Evolutionary conservation across 1,284 basidiomycete species (phyloP).

Genomic region (Pisolithus thermaeus): DNA sequence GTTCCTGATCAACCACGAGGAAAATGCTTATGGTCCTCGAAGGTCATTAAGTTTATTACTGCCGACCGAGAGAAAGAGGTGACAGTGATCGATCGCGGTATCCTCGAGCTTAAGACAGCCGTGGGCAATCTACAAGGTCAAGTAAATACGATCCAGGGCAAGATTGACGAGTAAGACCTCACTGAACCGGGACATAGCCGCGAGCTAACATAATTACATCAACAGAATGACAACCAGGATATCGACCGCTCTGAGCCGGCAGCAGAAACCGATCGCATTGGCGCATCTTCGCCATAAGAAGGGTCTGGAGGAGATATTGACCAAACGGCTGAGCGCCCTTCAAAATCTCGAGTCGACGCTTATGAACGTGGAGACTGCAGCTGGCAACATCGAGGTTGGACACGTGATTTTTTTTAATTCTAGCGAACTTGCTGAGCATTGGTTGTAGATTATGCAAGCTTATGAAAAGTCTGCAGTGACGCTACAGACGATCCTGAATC

Average conservation of each 20-base stretch:
- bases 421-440: not conserved
- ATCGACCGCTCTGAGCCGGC: constrained; percentile 55
- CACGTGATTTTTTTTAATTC: not conserved
- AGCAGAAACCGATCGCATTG: constrained; percentile 69
- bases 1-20: not conserved
- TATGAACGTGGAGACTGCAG: constrained; percentile 81
- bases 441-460: constrained; percentile 64
- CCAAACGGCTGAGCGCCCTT: constrained; percentile 68
- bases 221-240: constrained; percentile 64
- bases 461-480: constrained; percentile 81
- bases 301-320: constrained; percentile 71
- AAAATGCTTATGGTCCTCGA: constrained; percentile 4
- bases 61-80: constrained; percentile 43
- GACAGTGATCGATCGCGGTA: constrained; percentile 64
- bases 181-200: not conserved
- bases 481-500: constrained; percentile 67
- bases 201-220: constrained; percentile 2
- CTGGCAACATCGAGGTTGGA: constrained; percentile 78
- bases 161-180: constrained; percentile 57
- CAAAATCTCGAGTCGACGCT: constrained; percentile 75
- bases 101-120: constrained; percentile 70
- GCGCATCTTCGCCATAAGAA: constrained; percentile 77
- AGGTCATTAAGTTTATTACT: constrained; percentile 75
- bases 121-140: constrained; percentile 62
- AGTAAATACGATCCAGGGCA: constrained; percentile 57